Evolutionary conservation across 2,329 filamentous ascomycete species (phyloP).

Genomic region (Claviceps maximensis): DNA sequence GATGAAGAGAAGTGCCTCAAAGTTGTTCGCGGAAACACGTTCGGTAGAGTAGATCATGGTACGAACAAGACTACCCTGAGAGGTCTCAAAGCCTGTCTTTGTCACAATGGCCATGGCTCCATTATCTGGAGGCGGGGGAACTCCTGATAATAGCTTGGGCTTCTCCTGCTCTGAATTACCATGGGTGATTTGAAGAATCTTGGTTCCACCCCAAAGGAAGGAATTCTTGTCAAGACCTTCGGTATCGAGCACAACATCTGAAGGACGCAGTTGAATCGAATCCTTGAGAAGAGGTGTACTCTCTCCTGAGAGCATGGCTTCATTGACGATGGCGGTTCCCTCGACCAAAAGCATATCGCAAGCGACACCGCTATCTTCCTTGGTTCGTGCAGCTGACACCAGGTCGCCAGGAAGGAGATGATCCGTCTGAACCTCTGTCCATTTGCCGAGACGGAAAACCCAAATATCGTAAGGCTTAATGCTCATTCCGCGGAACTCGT

Average conservation of each 20-base stretch:
- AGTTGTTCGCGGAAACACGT: constrained; percentile 95
- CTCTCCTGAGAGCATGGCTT: constrained; percentile 97
- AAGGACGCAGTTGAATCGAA: constrained; percentile 79
- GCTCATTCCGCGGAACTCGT: constrained; percentile 96
- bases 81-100: constrained; percentile 98
- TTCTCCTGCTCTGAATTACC: constrained; percentile 64
- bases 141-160: constrained; percentile 58
- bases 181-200: constrained; percentile 90
- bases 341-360: constrained; percentile 95
- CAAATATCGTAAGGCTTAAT: constrained; percentile 96
- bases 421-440: constrained; percentile 81
- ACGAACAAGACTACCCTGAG: constrained; percentile 89
- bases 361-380: constrained; percentile 91
- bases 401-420: constrained; percentile 86
- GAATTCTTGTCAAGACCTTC: constrained; percentile 94
- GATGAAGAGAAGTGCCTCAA: constrained; percentile 92
- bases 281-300: constrained; percentile 96
- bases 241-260: constrained; percentile 65
- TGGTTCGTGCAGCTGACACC: constrained; percentile 82
- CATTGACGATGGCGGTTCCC: constrained; percentile 93
- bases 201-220: constrained; percentile 93
- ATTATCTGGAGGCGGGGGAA: constrained; percentile 77
- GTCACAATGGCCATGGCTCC: constrained; percentile 88
- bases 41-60: constrained; percentile 99
- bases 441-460: constrained; percentile 77